Evolutionary conservation across 2,329 filamentous ascomycete species (phyloP).

Genomic region (Fusarium coffeatum): DNA sequence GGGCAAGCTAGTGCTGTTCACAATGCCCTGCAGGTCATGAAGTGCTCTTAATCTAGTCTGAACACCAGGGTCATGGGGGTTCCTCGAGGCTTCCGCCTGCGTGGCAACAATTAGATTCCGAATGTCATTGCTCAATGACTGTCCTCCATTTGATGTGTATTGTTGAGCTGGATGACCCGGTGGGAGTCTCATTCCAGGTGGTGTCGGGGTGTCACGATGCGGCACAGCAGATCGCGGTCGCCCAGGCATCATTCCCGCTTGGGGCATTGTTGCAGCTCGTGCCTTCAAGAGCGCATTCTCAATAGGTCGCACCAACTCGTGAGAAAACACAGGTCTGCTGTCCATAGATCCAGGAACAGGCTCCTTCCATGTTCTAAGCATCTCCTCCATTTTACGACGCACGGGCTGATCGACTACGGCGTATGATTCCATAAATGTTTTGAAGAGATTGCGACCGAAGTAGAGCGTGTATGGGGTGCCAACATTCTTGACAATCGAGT

Average conservation of each 20-base stretch:
- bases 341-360: slow-evolving; percentile 94
- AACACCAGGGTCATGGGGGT: slow-evolving; percentile 79
- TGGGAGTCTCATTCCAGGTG: slow-evolving; percentile 63
- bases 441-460: slow-evolving; percentile 89
- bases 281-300: slow-evolving; percentile 94
- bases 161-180: slow-evolving; percentile 45
- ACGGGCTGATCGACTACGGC: slow-evolving; percentile 85
- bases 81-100: slow-evolving; percentile 78
- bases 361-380: slow-evolving; percentile 98
- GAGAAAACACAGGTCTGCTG: slow-evolving; percentile 89
- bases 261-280: slow-evolving; percentile 68
- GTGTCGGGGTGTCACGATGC: slow-evolving; percentile 80
- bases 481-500: slow-evolving; percentile 98
- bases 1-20: slow-evolving; percentile 81
- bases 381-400: slow-evolving; percentile 92
- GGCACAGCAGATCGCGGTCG: slow-evolving; percentile 64
- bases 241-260: slow-evolving; percentile 60
- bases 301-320: slow-evolving; percentile 88
- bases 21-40: slow-evolving; percentile 79
- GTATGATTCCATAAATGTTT: slow-evolving; percentile 97
- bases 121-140: slow-evolving; percentile 81
- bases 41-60: slow-evolving; percentile 86
- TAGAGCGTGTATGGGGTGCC: slow-evolving; percentile 97
- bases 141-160: slow-evolving; percentile 50
- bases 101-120: slow-evolving; percentile 79